Conservation (phyloP, 192 early-diverging fungal genomes). For the Backusella circina region DNA sequence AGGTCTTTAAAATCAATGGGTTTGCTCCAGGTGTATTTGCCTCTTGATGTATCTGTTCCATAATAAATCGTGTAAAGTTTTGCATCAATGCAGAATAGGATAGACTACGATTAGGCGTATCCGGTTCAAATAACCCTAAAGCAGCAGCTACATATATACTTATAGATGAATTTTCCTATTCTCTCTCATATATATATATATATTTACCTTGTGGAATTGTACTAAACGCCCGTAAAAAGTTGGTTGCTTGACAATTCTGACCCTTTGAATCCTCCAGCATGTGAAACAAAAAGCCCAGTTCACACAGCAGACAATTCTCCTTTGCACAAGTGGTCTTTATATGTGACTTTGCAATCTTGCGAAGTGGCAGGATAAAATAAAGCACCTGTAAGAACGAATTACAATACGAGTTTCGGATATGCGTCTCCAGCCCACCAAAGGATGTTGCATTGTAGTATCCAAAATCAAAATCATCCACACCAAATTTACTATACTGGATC, state of each 20-base stretch:
- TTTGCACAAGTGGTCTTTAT: constrained; percentile 61
- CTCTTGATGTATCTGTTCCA: constrained; percentile 87
- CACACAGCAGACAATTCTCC: constrained; percentile 85
- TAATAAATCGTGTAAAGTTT: constrained; percentile 84
- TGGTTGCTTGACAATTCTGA: constrained; percentile 92
- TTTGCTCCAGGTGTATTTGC: constrained; percentile 40
- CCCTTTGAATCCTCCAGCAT: constrained; percentile 91
- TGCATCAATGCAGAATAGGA: constrained; percentile 79
- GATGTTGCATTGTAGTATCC: constrained; percentile 90
- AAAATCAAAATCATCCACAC: constrained; percentile 99
- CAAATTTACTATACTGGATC: constrained; percentile 90
- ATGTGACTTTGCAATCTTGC: constrained; percentile 72
- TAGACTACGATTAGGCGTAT: constrained; percentile 52
- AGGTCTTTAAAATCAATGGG: constrained; percentile 25
- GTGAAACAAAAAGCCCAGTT: constrained; percentile 88
- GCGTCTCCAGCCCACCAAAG: constrained; percentile 88
- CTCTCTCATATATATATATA: background rate
- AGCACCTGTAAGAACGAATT: constrained; percentile 89
- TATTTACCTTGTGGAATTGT: constrained; percentile 75
- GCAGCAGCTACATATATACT: constrained; percentile 55
- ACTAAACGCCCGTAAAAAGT: constrained; percentile 82
- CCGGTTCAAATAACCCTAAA: constrained; percentile 86
- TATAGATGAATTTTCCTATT: background rate
- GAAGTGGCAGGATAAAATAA: constrained; percentile 64
- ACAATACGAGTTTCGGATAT: constrained; percentile 86